Base-by-base conservation (phyloP, 148 eudicot species). In the Bassia scoparia region DNA sequence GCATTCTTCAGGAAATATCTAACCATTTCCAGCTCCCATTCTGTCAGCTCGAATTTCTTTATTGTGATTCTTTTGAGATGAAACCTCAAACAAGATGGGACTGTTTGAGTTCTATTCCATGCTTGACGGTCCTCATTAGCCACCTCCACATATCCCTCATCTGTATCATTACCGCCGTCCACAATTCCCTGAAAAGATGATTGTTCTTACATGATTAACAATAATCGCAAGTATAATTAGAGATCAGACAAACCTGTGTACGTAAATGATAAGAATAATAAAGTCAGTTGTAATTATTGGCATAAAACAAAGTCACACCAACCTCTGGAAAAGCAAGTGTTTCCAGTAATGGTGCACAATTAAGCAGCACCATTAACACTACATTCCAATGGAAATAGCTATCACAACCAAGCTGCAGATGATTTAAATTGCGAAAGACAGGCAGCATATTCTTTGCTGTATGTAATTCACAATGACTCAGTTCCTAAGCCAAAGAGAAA, bases 41-140 rank as follows among this genome's bases (percentile, higher is more conserved):
- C 37, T 4, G 14, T 14, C 5, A 46, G n/a, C 0, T n/a, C 3
- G 20, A 27, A 35, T 0, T 4, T 9, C 27, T 1, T 24, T 10
- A 73, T 78, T 34, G 31, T 64, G 15, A 79, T 60, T 56, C 26
- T 69, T 59, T 67, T 67, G 44, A 75, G 43, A 58, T 79, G 81
- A 55, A 13, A 68, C 9, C 27, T 2, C 17, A 74, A 61, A 69
- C 81, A 74, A 60, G 74, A 53, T 27, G 77, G 74, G 48, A 73
- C 50, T 35, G 46, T 7, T 2, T 61, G 43, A 30, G 23, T 33
- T 52, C 12, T 31, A 33, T 23, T 24, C 79, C 74, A 48, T 5
- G 2, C 0, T 3, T 46, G 29, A 15, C 23, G 27, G 3, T 55
- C 64, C 29, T 2, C 15, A 21, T 18, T 37, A 2, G 3, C 29